These are phyloP conservation scores for Fraxinus sp. DNA, from an alignment of 305 asterid species.

Conservation along the genomic window DNA sequence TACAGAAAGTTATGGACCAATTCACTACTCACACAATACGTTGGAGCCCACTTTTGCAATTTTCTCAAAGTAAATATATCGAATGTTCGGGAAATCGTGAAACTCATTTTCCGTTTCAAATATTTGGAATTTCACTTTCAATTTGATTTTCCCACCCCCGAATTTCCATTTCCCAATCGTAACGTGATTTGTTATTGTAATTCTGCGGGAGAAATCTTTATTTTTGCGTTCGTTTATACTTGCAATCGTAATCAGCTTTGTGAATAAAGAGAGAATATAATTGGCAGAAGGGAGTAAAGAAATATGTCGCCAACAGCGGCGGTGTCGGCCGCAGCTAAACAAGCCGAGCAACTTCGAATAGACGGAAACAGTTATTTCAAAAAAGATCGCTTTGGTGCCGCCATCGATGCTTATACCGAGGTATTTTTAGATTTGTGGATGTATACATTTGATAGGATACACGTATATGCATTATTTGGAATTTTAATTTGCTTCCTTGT, in stretches of 20 bases:
- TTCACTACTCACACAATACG: neutral
- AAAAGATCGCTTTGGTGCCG: slow-evolving; percentile 74
- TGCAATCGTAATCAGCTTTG: neutral
- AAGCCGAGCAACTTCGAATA: slow-evolving; percentile 74
- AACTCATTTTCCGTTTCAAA: neutral
- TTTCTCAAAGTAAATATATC: neutral
- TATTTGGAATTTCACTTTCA: neutral
- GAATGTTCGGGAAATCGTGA: neutral
- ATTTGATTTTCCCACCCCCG: neutral
- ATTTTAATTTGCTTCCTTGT: neutral
- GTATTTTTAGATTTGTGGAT: slow-evolving; percentile 26
- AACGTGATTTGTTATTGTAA: neutral
- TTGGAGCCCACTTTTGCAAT: neutral
- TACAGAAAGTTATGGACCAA: neutral
- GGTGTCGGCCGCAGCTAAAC: slow-evolving; percentile 39
- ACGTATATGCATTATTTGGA: neutral
- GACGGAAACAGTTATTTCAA: slow-evolving; percentile 74
- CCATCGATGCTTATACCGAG: slow-evolving; percentile 96
- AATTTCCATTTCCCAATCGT: neutral
- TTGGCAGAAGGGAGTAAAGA: slow-evolving; percentile 33
- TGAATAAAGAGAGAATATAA: neutral
- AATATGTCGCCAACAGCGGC: slow-evolving; percentile 61
- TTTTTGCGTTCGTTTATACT: neutral
- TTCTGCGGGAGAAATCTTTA: neutral
- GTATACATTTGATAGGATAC: neutral